Base-by-base conservation (phyloP, 1,284 basidiomycete species). In the Xerocomus nothofagi region DNA sequence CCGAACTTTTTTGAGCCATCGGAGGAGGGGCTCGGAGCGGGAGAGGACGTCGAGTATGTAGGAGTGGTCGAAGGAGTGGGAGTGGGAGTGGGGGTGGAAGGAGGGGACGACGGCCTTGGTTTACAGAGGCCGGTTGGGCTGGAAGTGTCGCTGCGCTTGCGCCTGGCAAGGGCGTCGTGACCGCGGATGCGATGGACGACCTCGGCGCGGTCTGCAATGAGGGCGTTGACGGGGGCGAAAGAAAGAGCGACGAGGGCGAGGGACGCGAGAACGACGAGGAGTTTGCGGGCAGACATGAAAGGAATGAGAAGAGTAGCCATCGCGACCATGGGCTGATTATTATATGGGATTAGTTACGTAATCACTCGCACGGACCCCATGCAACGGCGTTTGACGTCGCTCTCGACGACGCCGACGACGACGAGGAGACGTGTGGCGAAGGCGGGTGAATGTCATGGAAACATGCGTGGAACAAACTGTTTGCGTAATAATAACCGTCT, bases 211-310 rank as follows among this genome's bases (percentile, higher is more conserved):
- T 77, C 74, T 3, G 75, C 60, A 7, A 76, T 74, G 44, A 88
- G 71, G 9, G 84, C 85, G 54, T 71, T 72, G 36, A 71, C 49
- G 1, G 77, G 65, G 32, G 65, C 71, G 51, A 78, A 75, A n/a
- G 76, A 73, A 57, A 73, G 73, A 43, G 78, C 73, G 52, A 88
- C 53, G 54, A 87, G 57, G 27, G 81, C 79, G 39, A 89, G 63
- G 15, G 82, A 74, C 20, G 80, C 71, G 39, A 87, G 57, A 18
- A 81, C 74, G 52, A 88, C 44, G 51, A 88, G 67, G 60, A 84
- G 61, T 56, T 78, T 84, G 55, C 65, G 36, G 20, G 74, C 57
- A 46, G 80, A 75, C 82, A 86, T 86, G 47, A 24, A 24, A 11
- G 15, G 6, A 15, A 43, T 30, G 41, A 57, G 34, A 6, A 7